Percentiles rank a stretch among this genome's conserved stretches.
Conservation (phyloP, 1,284 basidiomycete genomes). For the Rhodotorula sp. region DNA sequence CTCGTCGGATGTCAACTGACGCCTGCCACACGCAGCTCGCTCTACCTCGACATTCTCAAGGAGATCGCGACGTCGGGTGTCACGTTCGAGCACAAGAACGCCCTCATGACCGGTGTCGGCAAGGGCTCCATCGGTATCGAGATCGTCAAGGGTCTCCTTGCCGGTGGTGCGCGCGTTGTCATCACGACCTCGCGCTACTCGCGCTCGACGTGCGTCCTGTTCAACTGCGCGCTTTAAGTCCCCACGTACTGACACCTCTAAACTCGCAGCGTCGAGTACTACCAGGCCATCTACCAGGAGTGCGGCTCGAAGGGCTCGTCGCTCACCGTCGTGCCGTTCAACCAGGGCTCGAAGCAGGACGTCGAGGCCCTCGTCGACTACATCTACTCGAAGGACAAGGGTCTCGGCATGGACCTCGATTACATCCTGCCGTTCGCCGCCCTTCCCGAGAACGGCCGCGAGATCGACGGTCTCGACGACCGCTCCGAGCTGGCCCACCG, state of each 20-base stretch:
- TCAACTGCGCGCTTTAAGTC: constrained; percentile 2
- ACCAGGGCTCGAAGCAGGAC: constrained; percentile 96
- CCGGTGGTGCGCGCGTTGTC: constrained; percentile 93
- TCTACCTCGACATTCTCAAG: constrained; percentile 86
- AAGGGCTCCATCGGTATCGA: constrained; percentile 97
- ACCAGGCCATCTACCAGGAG: constrained; percentile 96
- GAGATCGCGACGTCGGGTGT: constrained; percentile 98
- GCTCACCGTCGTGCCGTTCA: constrained; percentile 96
- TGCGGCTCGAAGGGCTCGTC: constrained; percentile 92
- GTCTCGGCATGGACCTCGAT: constrained; percentile 77
- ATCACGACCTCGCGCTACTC: constrained; percentile 82
- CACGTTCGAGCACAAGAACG: constrained; percentile 98
- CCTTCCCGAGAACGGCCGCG: constrained; percentile 95
- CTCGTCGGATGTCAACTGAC: no score
- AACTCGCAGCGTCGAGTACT: constrained; percentile 86
- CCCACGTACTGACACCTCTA: constrained; percentile 3
- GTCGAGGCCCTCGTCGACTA: constrained; percentile 97
- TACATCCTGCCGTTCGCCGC: constrained; percentile 98
- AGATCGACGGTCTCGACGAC: constrained; percentile 96
- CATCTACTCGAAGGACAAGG: constrained; percentile 75
- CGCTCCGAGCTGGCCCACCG: constrained; percentile 96
- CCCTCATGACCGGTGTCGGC: constrained; percentile 93
- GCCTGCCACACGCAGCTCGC: constrained; percentile 11
- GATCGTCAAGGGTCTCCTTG: constrained; percentile 91
- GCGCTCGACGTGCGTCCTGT: constrained; percentile 34